Evolutionary conservation across 371 early-diverging fungal genomes (phyloP).

Genomic region (Mucor sp.): DNA sequence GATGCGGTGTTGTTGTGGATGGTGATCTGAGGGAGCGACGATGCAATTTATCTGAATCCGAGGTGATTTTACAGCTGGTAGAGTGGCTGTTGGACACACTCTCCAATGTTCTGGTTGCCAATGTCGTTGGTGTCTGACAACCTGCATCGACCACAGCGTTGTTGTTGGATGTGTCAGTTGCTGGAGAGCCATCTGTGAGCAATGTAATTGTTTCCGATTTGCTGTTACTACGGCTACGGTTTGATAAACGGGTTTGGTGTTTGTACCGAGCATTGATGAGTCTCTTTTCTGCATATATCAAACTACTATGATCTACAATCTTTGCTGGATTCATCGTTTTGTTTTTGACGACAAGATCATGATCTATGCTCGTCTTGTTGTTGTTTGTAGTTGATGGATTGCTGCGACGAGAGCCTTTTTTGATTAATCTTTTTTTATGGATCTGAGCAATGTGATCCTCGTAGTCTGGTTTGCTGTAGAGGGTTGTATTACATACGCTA

Average conservation of each 20-base stretch:
- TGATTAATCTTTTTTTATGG: neutral
- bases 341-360: neutral
- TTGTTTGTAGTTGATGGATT: neutral
- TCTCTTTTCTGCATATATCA: neutral
- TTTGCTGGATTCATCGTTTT: neutral
- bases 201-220: neutral
- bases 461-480: neutral
- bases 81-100: neutral
- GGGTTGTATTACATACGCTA: neutral
- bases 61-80: neutral
- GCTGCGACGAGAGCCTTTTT: neutral
- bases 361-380: neutral
- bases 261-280: neutral
- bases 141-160: neutral
- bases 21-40: too few relatives aligned
- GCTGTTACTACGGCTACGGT: neutral
- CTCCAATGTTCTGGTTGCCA: neutral
- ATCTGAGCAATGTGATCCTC: neutral
- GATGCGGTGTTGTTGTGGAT: neutral
- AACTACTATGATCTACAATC: neutral
- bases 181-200: neutral
- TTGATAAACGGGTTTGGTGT: neutral
- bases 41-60: neutral
- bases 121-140: neutral
- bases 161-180: neutral